Conservation (phyloP, 2,329 filamentous ascomycete genomes). For the Colletotrichum kahawae region DNA sequence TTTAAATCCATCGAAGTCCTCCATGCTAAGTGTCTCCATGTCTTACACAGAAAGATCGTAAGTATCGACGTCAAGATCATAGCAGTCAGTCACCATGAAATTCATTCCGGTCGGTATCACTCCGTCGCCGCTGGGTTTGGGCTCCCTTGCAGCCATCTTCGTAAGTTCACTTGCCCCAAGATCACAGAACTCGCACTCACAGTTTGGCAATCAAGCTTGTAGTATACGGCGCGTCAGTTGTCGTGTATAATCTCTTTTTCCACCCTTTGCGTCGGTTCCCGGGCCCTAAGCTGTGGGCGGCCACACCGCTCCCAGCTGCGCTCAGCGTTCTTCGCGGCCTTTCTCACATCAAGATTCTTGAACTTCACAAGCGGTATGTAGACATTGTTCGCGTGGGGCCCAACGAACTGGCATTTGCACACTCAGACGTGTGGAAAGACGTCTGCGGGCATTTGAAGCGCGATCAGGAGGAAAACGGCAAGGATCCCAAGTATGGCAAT, state of each 20-base stretch:
- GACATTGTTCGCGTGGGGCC: slow-evolving; percentile 44
- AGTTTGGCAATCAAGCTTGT: not conserved
- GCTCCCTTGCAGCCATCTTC: not conserved
- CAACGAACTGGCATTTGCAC: slow-evolving; percentile 41
- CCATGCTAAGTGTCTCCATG: not conserved
- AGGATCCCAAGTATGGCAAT: not conserved
- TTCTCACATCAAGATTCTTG: not conserved
- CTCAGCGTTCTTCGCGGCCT: not conserved
- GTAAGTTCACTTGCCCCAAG: not conserved
- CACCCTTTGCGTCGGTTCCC: slow-evolving; percentile 36
- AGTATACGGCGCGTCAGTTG: not conserved
- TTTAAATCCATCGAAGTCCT: not conserved
- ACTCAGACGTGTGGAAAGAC: slow-evolving; percentile 39
- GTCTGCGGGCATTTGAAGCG: slow-evolving; percentile 37
- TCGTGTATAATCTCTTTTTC: slow-evolving; percentile 35
- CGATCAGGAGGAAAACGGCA: not conserved
- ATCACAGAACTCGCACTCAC: not conserved
- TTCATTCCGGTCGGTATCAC: not conserved
- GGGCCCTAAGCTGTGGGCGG: slow-evolving; percentile 26
- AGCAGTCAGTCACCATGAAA: not conserved
- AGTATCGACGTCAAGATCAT: not conserved
- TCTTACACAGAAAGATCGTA: not conserved
- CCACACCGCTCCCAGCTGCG: not conserved
- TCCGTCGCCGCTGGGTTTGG: not conserved
- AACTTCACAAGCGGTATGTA: slow-evolving; percentile 28